Evolutionary conservation across 176 grass and related monocot genomes (phyloP).

Genomic region (Eragrostis curvula): DNA sequence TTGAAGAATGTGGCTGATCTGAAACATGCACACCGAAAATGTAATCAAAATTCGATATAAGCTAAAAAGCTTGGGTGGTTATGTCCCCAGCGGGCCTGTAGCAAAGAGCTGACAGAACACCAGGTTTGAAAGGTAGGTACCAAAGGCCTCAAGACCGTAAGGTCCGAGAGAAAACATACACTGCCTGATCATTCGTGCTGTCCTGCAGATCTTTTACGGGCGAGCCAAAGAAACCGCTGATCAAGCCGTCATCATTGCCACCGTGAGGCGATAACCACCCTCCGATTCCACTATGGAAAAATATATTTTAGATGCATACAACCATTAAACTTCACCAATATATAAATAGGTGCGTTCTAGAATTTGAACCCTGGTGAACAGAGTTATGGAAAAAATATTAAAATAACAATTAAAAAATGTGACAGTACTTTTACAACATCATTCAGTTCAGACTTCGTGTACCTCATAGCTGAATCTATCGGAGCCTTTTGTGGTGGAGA

Average conservation of each 20-base stretch:
- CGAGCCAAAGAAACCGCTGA: background rate
- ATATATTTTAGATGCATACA: too few relatives aligned
- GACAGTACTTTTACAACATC: too few relatives aligned
- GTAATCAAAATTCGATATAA: too few relatives aligned
- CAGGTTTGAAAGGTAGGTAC: too few relatives aligned
- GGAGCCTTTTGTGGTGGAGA: background rate
- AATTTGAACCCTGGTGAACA: too few relatives aligned
- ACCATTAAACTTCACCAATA: too few relatives aligned
- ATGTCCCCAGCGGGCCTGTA: background rate
- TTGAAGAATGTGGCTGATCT: conserved; percentile 47
- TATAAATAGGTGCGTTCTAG: too few relatives aligned
- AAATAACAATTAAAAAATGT: too few relatives aligned
- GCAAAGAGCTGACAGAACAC: too few relatives aligned
- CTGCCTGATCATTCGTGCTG: conserved; percentile 24
- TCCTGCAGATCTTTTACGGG: conserved; percentile 30
- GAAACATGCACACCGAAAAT: background rate
- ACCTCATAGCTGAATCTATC: conserved; percentile 41
- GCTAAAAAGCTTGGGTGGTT: too few relatives aligned
- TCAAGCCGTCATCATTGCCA: background rate
- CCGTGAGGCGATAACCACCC: conserved; percentile 31
- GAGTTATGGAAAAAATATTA: too few relatives aligned
- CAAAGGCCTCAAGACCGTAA: background rate
- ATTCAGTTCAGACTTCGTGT: background rate
- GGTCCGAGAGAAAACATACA: conserved; percentile 15
- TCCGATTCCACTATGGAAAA: conserved; percentile 32